Conservation (phyloP, 805 yeast species). For the Suhomyces kilbournensis region DNA sequence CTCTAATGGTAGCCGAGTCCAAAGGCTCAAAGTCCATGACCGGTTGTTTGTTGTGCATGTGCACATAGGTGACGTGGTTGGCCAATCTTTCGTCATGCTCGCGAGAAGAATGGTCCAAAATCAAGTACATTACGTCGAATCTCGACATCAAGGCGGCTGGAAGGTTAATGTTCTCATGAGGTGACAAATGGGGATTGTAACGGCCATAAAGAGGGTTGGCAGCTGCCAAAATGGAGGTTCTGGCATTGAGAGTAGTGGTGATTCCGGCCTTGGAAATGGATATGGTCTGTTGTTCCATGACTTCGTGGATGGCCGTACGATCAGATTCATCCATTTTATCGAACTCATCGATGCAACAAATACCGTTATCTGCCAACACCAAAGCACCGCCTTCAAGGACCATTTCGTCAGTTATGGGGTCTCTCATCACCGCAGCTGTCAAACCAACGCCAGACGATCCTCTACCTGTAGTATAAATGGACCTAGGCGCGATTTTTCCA, state of each 20-base stretch:
- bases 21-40: slow-evolving; percentile 70
- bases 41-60: slow-evolving; percentile 89
- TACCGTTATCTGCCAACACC: slow-evolving; percentile 94
- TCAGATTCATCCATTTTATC: slow-evolving; percentile 98
- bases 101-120: slow-evolving; percentile 78
- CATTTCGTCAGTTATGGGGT: slow-evolving; percentile 99
- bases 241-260: slow-evolving; percentile 90
- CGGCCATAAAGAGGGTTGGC: slow-evolving; percentile 98
- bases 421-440: slow-evolving; percentile 98
- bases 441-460: slow-evolving; percentile 99
- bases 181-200: slow-evolving; percentile 84
- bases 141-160: slow-evolving; percentile 96
- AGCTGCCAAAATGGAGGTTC: slow-evolving; percentile 94
- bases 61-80: slow-evolving; percentile 91
- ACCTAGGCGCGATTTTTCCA: slow-evolving; percentile 90
- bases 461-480: slow-evolving; percentile 96
- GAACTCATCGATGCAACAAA: slow-evolving; percentile 98
- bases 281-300: slow-evolving; percentile 98
- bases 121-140: slow-evolving; percentile 84
- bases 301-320: slow-evolving; percentile 97
- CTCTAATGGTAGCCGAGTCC: slow-evolving; percentile 77
- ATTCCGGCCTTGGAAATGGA: slow-evolving; percentile 97
- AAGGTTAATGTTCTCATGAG: slow-evolving; percentile 90
- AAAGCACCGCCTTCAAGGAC: slow-evolving; percentile 97
- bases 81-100: slow-evolving; percentile 86